Evolutionary conservation across 1,284 basidiomycete species (phyloP).

Genomic region (Volvariella volvacea): DNA sequence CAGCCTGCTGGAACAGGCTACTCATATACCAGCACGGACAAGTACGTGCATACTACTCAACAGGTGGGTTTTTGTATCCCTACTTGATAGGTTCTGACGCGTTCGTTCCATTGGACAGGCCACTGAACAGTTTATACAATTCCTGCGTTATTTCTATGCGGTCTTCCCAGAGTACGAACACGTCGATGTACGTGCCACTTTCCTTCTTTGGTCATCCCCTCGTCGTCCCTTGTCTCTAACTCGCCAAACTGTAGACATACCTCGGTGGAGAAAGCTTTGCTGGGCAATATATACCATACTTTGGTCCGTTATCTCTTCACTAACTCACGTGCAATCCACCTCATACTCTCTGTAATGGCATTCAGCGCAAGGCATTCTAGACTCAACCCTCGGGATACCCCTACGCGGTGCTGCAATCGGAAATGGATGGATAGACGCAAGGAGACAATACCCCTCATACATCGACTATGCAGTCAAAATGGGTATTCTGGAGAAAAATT

Average conservation of each 20-base stretch:
- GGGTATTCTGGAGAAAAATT: slow-evolving; percentile 69
- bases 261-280: slow-evolving; percentile 92
- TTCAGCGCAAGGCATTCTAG: slow-evolving; percentile 74
- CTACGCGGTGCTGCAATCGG: slow-evolving; percentile 88
- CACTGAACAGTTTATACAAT: slow-evolving; percentile 75
- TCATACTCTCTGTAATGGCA: slow-evolving; percentile 9
- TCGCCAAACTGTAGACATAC: slow-evolving; percentile 75
- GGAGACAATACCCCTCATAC: slow-evolving; percentile 86
- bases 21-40: slow-evolving; percentile 83
- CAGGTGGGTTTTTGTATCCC: slow-evolving; percentile 46
- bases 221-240: slow-evolving; percentile 5
- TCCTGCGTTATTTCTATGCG: slow-evolving; percentile 81
- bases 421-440: slow-evolving; percentile 95
- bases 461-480: slow-evolving; percentile 83
- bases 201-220: slow-evolving; percentile 7
- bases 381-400: slow-evolving; percentile 49
- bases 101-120: slow-evolving; percentile 45
- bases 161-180: slow-evolving; percentile 86
- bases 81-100: slow-evolving; percentile 4
- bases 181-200: slow-evolving; percentile 73
- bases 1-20: slow-evolving; percentile 96
- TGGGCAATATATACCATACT: slow-evolving; percentile 99
- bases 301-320: slow-evolving; percentile 43
- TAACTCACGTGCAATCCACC: slow-evolving; percentile 1
- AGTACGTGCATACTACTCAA: slow-evolving; percentile 75